phyloP scores from a whole-genome alignment of 352 stramenopile species.

The Achlya hypogyna region DNA sequence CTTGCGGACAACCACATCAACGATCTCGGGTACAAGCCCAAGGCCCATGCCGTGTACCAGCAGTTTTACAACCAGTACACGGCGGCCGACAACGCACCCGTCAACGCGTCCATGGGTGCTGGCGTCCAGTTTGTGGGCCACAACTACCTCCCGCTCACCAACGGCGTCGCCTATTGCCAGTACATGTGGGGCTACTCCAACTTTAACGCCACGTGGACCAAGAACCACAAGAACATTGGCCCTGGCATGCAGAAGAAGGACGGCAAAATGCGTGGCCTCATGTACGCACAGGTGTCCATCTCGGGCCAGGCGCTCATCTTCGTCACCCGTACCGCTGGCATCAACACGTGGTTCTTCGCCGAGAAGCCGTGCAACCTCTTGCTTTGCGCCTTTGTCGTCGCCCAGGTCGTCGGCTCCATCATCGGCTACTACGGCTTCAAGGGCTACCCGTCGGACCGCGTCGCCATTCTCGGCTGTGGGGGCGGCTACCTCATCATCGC shows the following conservation, averaged over 20 bases:
- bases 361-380: constrained; percentile 50
- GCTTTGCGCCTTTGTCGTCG: constrained; percentile 53
- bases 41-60: constrained; percentile 37
- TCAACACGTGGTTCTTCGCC: constrained; percentile 66
- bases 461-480: constrained; percentile 54
- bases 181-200: constrained; percentile 58
- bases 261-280: constrained; percentile 45
- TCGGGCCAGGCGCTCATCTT: constrained; percentile 64
- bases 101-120: constrained; percentile 28
- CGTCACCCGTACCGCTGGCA: constrained; percentile 51
- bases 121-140: constrained; percentile 46
- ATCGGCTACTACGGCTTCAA: constrained; percentile 58
- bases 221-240: constrained; percentile 45
- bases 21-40: constrained; percentile 19
- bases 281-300: constrained; percentile 66
- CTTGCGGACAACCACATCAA: constrained; percentile 47
- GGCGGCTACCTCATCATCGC: constrained; percentile 49
- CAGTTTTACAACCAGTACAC: constrained; percentile 57
- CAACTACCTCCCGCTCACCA: constrained; percentile 46
- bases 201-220: constrained; percentile 56
- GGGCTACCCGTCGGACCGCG: constrained; percentile 52
- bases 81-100: constrained; percentile 9
- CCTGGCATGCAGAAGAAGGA: constrained; percentile 56
- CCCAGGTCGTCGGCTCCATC: constrained; percentile 48
- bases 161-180: constrained; percentile 48